Conservation (phyloP, 129 eudicot genomes). For the Saussurea involucrata region DNA sequence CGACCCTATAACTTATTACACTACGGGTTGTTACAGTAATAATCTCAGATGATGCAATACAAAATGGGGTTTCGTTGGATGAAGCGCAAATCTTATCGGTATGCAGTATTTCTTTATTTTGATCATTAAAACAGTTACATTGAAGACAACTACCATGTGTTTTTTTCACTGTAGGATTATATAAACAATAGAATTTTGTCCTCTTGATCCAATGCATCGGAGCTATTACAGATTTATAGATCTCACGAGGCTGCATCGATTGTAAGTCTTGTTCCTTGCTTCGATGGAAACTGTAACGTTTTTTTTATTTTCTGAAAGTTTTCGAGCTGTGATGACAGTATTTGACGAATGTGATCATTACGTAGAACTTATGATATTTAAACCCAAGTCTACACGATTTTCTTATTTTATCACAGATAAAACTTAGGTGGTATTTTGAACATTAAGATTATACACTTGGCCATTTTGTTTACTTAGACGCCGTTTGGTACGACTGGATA, state of each 20-base stretch:
- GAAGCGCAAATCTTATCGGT: conserved; percentile 1
- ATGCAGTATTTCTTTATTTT: not conserved
- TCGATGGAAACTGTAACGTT: not conserved
- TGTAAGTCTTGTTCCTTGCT: not conserved
- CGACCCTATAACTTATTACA: no score
- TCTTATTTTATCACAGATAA: not conserved
- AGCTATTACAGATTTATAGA: conserved; percentile 4
- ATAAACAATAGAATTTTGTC: not conserved
- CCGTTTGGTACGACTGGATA: not conserved
- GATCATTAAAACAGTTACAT: conserved; percentile 2
- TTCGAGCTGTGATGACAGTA: not conserved
- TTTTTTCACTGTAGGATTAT: not conserved
- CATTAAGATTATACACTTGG: not conserved
- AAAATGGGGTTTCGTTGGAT: not conserved
- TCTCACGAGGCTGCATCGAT: not conserved
- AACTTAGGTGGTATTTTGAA: not conserved
- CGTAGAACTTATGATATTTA: not conserved
- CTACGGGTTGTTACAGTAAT: not conserved
- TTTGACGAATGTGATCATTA: not conserved
- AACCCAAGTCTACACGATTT: not conserved
- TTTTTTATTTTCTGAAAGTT: not conserved
- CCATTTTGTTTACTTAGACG: not conserved
- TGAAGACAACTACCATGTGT: conserved; percentile 23
- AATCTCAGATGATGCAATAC: no score
- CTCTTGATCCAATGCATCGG: not conserved